A percentile compares a stretch with the other conserved stretches of the same genome.
Conservation (phyloP, 257 asterid genomes). For the Solanum medicagineum region DNA sequence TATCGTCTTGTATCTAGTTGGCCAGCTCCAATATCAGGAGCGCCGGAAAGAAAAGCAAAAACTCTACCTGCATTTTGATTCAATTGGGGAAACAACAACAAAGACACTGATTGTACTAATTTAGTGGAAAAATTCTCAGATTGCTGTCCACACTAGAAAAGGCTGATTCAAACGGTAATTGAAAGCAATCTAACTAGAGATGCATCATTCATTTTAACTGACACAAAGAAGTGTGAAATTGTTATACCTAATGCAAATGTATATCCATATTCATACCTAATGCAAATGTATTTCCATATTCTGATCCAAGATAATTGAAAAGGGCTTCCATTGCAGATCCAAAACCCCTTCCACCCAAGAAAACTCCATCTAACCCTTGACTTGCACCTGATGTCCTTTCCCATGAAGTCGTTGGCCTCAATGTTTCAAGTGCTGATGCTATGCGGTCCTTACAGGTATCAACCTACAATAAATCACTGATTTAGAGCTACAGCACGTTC, state of each 20-base stretch:
- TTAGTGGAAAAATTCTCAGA: background rate
- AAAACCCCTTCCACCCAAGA: constrained; percentile 92
- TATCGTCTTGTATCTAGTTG: constrained; percentile 93
- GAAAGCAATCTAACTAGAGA: background rate
- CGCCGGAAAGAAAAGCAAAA: constrained; percentile 87
- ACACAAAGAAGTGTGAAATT: constrained; percentile 4
- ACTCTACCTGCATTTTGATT: constrained; percentile 75
- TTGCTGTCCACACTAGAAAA: background rate
- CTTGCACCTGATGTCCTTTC: constrained; percentile 84
- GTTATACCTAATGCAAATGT: constrained; percentile 77
- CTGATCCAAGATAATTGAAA: constrained; percentile 83
- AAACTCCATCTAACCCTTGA: constrained; percentile 86
- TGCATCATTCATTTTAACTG: background rate
- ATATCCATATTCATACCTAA: constrained; percentile 81
- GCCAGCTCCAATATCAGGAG: constrained; percentile 97
- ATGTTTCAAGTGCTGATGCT: constrained; percentile 81
- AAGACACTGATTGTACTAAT: background rate
- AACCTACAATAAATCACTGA: constrained; percentile 40
- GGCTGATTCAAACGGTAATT: background rate
- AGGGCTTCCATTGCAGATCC: constrained; percentile 97
- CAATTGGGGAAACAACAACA: background rate
- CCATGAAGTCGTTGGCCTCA: constrained; percentile 89
- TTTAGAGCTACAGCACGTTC: constrained; percentile 1
- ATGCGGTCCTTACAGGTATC: constrained; percentile 87
- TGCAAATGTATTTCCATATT: constrained; percentile 92